Base-by-base conservation (phyloP, 768 basidiomycete genomes). In the Suillus brevipes region DNA sequence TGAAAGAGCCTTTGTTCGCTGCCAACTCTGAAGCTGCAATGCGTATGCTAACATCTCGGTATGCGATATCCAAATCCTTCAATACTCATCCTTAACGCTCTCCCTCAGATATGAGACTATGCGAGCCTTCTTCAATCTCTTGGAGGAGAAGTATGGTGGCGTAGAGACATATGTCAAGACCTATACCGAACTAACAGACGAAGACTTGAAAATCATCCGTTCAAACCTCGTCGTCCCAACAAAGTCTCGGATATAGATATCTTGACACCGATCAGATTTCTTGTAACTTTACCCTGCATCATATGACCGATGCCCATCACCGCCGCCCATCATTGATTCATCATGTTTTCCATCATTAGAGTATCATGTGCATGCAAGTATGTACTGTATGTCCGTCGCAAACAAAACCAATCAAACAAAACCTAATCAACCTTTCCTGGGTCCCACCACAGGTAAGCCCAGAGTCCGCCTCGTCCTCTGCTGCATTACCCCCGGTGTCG, bases 11-110 rank as follows among this genome's bases (percentile, higher is more conserved):
- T 0, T 65, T 90, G 14, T 93, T 93, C 68, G 87, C 89, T 1
- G 82, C 87, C 7, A 89, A 92, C 68, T 85, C 83, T 49, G 85
- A 90, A 63, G 90, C 90, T 28, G 90, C 90, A 2, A 78, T 91
- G n/a, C 92, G 91, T 66, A 91, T 93, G 90, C 86, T 94, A 61
- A 86, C 88, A 5, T 92, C 90, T 69, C 84, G 89, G 91, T 90
- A 72, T 61, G 84, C 68, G 2, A 28, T 28, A 42, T 18, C 7
- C 16, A 59, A 28, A 18, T 42, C 37, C n/a, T n/a, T 13, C 50
- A 13, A 50, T n/a, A 31, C 34, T 65, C 14, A 65, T 25, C 49
- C 25, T n/a, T 10, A 50, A 42, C 49, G 20, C 9, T 4, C n/a
- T 38, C 10, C 42, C 31, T 47, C 66, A 92, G 92, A 60, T 83